phyloP scores from a whole-genome alignment of 495 filamentous ascomycete species.

The Corynascus novoguineensis region DNA sequence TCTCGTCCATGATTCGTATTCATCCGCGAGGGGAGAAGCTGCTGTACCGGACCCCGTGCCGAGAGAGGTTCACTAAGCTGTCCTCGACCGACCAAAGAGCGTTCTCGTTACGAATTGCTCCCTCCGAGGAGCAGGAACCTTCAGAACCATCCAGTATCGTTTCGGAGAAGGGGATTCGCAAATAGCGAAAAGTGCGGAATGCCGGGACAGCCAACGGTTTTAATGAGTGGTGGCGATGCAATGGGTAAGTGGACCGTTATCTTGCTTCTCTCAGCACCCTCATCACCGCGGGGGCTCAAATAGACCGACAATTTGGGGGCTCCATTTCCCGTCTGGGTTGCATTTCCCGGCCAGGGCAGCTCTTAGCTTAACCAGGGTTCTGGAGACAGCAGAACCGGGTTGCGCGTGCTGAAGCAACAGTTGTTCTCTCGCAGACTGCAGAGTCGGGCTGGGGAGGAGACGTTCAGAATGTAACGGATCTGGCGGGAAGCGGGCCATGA shows the following conservation, averaged over 20 bases:
- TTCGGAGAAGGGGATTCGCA: neutral
- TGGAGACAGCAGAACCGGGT: neutral
- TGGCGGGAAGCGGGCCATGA: neutral
- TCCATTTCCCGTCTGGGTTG: slow-evolving; percentile 8
- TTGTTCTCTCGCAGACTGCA: slow-evolving; percentile 4
- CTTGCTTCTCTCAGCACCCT: slow-evolving; percentile 12
- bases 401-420: neutral
- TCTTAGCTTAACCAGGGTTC: neutral
- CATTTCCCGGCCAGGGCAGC: slow-evolving; percentile 10
- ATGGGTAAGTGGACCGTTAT: slow-evolving; percentile 2
- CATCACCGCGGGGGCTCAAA: slow-evolving; percentile 1
- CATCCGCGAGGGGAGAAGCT: neutral
- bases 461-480: neutral
- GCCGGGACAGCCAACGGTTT: neutral
- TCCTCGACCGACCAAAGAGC: neutral
- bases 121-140: slow-evolving; percentile 16
- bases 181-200: neutral
- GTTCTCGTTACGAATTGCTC: slow-evolving; percentile 15
- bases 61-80: neutral
- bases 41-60: neutral
- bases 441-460: neutral
- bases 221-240: slow-evolving; percentile 1
- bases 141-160: slow-evolving; percentile 3
- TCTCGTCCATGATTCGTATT: slow-evolving; percentile 21
- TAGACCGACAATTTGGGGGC: neutral